These are phyloP conservation scores for Plicaturopsis crispa DNA, from an alignment of 768 basidiomycete genomes.

Conservation along the genomic window DNA sequence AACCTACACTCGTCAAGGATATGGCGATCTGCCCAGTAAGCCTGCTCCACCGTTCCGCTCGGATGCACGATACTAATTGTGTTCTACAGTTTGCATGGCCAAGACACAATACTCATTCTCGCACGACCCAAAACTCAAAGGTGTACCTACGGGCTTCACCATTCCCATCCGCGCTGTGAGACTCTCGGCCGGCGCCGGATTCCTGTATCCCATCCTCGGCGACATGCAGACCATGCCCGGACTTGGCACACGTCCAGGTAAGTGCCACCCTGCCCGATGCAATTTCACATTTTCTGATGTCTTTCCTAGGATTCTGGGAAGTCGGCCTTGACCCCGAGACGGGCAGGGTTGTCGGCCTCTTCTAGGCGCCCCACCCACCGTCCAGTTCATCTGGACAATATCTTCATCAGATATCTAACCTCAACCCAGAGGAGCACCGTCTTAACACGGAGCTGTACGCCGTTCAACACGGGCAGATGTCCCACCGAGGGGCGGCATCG, in stretches of 20 bases:
- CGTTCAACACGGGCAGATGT: slow-evolving; percentile 31
- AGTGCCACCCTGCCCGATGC: slow-evolving; percentile 6
- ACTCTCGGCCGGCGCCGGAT: slow-evolving; percentile 88
- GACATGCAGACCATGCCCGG: slow-evolving; percentile 99
- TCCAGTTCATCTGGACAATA: slow-evolving; percentile 2
- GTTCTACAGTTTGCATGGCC: slow-evolving; percentile 81
- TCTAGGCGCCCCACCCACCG: slow-evolving; percentile 33
- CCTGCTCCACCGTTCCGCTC: slow-evolving; percentile 7
- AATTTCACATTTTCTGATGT: slow-evolving; percentile 9
- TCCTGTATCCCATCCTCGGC: slow-evolving; percentile 91
- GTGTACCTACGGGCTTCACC: slow-evolving; percentile 87
- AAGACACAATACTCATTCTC: slow-evolving; percentile 99
- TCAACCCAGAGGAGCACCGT: slow-evolving; percentile 18
- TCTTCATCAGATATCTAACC: slow-evolving; percentile 16
- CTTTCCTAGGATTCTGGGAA: slow-evolving; percentile 76
- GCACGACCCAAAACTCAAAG: slow-evolving; percentile 86
- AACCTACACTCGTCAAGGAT: slow-evolving; percentile 89
- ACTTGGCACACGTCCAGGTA: slow-evolving; percentile 84
- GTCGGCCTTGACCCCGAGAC: slow-evolving; percentile 74
- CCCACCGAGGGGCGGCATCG: not conserved
- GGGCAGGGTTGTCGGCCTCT: slow-evolving; percentile 81
- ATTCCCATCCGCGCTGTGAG: slow-evolving; percentile 86
- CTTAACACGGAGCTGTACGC: slow-evolving; percentile 30
- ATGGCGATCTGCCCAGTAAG: slow-evolving; percentile 70
- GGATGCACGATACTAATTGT: slow-evolving; percentile 7